phyloP scores from a whole-genome alignment of 179 eudicot genomes.

The Drosera spatulata region DNA sequence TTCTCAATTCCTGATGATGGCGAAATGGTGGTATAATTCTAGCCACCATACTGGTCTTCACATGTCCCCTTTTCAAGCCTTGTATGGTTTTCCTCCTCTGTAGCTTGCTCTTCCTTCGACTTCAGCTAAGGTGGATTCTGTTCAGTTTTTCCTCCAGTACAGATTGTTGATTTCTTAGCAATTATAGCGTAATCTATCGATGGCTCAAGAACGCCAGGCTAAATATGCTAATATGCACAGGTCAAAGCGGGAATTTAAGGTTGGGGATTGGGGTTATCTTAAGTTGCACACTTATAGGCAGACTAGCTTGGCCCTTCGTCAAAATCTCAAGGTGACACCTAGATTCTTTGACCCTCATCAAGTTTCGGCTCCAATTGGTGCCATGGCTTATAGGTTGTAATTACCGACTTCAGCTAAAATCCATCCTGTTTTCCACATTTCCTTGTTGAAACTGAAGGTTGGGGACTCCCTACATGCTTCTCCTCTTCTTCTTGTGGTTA shows the following conservation, averaged over 20 bases:
- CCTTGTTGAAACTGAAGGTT: too few relatives aligned
- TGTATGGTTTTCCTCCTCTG: background rate
- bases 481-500: too few relatives aligned
- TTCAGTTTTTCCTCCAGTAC: background rate
- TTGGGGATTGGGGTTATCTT: background rate
- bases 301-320: background rate
- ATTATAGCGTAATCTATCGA: background rate
- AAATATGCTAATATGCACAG: background rate
- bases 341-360: too few relatives aligned
- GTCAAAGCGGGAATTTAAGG: background rate
- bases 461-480: too few relatives aligned
- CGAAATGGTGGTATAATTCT: background rate
- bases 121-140: background rate
- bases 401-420: too few relatives aligned
- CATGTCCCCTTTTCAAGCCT: background rate
- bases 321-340: background rate
- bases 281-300: background rate
- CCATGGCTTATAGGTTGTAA: too few relatives aligned
- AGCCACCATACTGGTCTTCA: background rate
- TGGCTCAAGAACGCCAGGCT: background rate
- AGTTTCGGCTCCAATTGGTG: too few relatives aligned
- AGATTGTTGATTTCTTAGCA: background rate
- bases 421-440: too few relatives aligned
- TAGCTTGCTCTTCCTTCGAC: background rate
- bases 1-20: background rate